Conservation (phyloP, 1,139 yeast genomes). For the Diutina neorugosa region DNA sequence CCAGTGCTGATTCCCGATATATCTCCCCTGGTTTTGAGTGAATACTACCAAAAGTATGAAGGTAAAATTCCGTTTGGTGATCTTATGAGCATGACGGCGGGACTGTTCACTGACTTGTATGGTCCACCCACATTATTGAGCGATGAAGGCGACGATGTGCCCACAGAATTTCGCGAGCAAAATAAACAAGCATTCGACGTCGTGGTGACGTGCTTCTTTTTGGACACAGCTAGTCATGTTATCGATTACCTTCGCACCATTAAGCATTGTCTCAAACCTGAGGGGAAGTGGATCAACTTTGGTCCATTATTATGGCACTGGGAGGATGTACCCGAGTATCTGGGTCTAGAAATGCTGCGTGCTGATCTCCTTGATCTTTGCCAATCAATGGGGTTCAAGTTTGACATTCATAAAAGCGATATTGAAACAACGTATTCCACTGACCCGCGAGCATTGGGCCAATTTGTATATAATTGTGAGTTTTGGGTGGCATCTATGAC, state of each 20-base stretch:
- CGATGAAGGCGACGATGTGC: conserved; percentile 26
- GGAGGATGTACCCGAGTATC: conserved; percentile 35
- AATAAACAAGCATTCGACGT: conserved; percentile 35
- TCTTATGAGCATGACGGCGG: conserved; percentile 67
- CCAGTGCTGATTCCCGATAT: conserved; percentile 44
- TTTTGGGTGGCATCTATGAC: conserved; percentile 46
- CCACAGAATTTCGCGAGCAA: conserved; percentile 24
- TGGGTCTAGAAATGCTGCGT: conserved; percentile 52
- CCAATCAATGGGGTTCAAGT: conserved; percentile 39
- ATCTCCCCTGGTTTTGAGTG: conserved; percentile 25
- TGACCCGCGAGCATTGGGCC: conserved; percentile 41
- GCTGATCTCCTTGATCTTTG: conserved; percentile 46
- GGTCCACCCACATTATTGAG: conserved; percentile 34
- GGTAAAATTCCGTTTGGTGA: conserved; percentile 30
- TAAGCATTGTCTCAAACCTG: conserved; percentile 31
- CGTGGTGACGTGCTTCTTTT: conserved; percentile 61
- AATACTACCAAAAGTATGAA: conserved; percentile 9
- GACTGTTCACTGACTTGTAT: conserved; percentile 68
- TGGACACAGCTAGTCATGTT: conserved; percentile 70
- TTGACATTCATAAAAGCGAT: conserved; percentile 31
- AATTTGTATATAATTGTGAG: conserved; percentile 52
- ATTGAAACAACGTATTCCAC: conserved; percentile 45
- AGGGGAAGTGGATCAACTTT: conserved; percentile 63
- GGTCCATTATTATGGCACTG: conserved; percentile 87
- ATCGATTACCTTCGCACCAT: conserved; percentile 58